Evolutionary conservation across 176 grass and related monocot species (phyloP).

Genomic region (Tuctoria greenei): DNA sequence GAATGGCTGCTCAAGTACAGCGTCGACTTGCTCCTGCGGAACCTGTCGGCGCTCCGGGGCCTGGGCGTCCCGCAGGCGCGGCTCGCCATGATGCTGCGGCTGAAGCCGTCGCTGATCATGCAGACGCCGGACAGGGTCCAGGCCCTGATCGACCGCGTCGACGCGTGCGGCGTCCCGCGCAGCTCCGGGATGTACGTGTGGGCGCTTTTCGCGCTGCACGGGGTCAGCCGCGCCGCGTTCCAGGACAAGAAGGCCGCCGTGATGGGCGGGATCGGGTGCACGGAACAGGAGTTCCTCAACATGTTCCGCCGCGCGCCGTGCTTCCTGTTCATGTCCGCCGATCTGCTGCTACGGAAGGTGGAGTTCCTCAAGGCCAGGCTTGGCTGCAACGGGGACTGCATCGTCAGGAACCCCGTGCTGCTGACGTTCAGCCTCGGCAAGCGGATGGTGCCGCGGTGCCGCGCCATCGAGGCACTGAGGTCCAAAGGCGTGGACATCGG

Average conservation of each 20-base stretch:
- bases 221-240: conserved; percentile 24
- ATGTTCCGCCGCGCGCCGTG: conserved; percentile 46
- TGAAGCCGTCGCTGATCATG: conserved; percentile 28
- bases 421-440: conserved; percentile 50
- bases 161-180: conserved; percentile 10
- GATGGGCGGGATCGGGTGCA: conserved; percentile 25
- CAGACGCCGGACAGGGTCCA: neutral
- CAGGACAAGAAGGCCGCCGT: conserved; percentile 32
- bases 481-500: conserved; percentile 31
- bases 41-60: conserved; percentile 10
- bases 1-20: conserved; percentile 35
- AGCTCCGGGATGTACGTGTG: conserved; percentile 35
- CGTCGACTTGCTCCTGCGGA: conserved; percentile 27
- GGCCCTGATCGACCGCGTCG: conserved; percentile 24
- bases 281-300: conserved; percentile 39
- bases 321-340: conserved; percentile 31
- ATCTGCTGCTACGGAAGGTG: conserved; percentile 41
- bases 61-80: conserved; percentile 12
- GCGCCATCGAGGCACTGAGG: conserved; percentile 26
- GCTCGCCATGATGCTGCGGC: neutral
- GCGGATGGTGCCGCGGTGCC: conserved; percentile 48
- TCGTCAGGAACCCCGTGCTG: conserved; percentile 33
- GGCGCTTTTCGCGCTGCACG: conserved; percentile 26
- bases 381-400: conserved; percentile 2
- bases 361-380: conserved; percentile 42